A percentile compares a stretch with the other conserved stretches of the same genome.
Conservation (phyloP, 164 flowering plant species). For the Annona cherimola region DNA sequence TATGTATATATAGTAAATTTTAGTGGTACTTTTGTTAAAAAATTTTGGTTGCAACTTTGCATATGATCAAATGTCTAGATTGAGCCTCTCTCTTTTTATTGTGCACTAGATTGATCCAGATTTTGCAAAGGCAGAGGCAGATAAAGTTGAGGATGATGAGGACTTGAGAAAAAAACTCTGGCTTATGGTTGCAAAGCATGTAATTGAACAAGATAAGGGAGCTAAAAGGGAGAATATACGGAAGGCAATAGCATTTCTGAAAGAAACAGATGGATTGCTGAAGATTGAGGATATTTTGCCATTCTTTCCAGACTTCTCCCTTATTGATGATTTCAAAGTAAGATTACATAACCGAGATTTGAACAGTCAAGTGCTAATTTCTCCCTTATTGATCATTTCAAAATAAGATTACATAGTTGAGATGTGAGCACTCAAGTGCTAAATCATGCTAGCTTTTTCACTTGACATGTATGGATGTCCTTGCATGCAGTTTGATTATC, state of each 20-base stretch:
- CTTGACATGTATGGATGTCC: not conserved
- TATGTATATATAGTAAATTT: not conserved
- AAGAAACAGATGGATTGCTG: slow-evolving; percentile 94
- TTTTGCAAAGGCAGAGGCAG: slow-evolving; percentile 99
- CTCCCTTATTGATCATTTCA: slow-evolving; percentile 96
- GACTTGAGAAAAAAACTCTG: slow-evolving; percentile 96
- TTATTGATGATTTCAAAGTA: slow-evolving; percentile 98
- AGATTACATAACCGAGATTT: slow-evolving; percentile 7
- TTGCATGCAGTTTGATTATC: not conserved
- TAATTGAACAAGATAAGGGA: slow-evolving; percentile 94
- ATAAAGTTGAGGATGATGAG: slow-evolving; percentile 98
- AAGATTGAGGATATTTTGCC: slow-evolving; percentile 98
- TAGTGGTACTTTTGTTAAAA: too few species aligned
- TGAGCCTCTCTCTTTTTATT: slow-evolving; percentile 6
- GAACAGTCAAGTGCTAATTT: too few species aligned
- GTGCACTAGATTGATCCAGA: slow-evolving; percentile 81
- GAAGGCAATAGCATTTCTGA: slow-evolving; percentile 96
- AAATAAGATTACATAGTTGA: slow-evolving; percentile 35
- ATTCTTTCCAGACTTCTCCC: slow-evolving; percentile 96
- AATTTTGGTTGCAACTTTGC: not conserved
- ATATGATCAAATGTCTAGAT: not conserved
- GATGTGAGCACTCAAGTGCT: not conserved
- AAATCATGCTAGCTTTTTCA: not conserved
- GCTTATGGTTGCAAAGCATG: slow-evolving; percentile 99
- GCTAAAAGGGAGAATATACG: slow-evolving; percentile 95